Evolutionary conservation across 768 basidiomycete species (phyloP), one percentile per base, ranked within the genome.

Genomic region (Lentinula lateritia): DNA sequence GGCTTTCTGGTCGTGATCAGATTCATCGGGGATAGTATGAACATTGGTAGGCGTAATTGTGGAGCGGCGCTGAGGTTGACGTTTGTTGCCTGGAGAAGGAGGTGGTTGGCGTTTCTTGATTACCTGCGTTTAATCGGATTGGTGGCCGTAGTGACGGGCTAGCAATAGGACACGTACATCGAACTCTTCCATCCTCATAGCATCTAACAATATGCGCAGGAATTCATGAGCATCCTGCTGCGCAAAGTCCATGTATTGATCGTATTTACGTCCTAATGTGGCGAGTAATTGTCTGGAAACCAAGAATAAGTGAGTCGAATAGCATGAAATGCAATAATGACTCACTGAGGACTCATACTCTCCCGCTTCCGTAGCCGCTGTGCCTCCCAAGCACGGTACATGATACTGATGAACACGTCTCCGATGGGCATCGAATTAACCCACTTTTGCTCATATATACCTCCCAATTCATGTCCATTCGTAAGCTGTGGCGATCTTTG

Each of bases 141-240:
- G 35, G 43, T 1, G 4, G 23, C 42, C 52, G 13, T 12, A n/a
- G 55, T 20, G 28, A 16, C 50, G 35, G 28, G 28, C 38, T 16
- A 45, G n/a, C 34, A 35, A 46, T 6, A 23, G 13, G 32, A 18
- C 5, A 72, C 87, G 63, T 68, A 92, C 91, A 69, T 98, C 95
- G 55, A 86, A 77, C 72, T 98, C 95, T 71, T 98, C 95, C 93
- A 95, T 95, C 58, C 92, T 84, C 81, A 95, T 90, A 18, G 88
- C 90, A 71, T 97, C 95, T 42, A 97, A 77, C 62, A 98, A 78
- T 64, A 95, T 94, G 38, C 92, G 82, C 28, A 98, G 74, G 64
- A 96, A 89, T 75, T 98, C 95, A 71, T 97, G 95, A 23, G 95
- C 93, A 69, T 98, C 95, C 72, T 97, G 95, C 72, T 98, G 95